Evolutionary conservation across 768 basidiomycete species (phyloP), one percentile per base, ranked within the genome.

Genomic region (Tricholoma sp.): DNA sequence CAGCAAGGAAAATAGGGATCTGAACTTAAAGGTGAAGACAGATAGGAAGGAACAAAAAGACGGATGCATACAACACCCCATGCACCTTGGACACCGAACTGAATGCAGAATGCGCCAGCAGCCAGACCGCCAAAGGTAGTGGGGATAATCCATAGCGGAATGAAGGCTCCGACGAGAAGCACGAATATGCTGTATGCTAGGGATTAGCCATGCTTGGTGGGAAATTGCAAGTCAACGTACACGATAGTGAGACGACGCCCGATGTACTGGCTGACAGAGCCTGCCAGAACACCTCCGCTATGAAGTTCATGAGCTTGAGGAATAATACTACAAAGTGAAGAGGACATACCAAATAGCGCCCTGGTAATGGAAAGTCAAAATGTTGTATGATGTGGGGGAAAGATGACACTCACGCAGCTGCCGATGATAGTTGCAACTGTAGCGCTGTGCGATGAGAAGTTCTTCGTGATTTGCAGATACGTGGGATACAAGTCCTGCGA

Each of bases 41-140:
- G 29, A 18, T 18, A 21, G 31, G 19, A 16, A n/a, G 0, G 76
- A 77, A 35, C n/a, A 12, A 16, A 14, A 3, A 35, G 82, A 76
- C 79, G 14, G 21, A 34, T 22, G 4, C 87, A 62, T 64, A 91
- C 88, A 16, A 91, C 86, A 63, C 90, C 90, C 89, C 90, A 93
- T 37, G 90, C 91, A 1, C 91, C 91, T 68, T 94, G 93, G 0
- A 94, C 89, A 55, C 89, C 89, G 62, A 89, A 83, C 65, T 94
- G 91, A 19, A 92, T 73, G 63, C 82, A 91, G 74, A 94, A 95
- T 2, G 91, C 92, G 10, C 91, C 91, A 0, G 90, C 90, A 0
- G 88, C 66, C 7, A 96, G 83, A 2, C 74, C 79, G 1, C 79
- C 68, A 70, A 94, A 94, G 0, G 77, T 70, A 10, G 63, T 69